These are phyloP conservation scores for Pseudozyma flocculosa DNA, from an alignment of 1,284 basidiomycete species.

Conservation along the genomic window DNA sequence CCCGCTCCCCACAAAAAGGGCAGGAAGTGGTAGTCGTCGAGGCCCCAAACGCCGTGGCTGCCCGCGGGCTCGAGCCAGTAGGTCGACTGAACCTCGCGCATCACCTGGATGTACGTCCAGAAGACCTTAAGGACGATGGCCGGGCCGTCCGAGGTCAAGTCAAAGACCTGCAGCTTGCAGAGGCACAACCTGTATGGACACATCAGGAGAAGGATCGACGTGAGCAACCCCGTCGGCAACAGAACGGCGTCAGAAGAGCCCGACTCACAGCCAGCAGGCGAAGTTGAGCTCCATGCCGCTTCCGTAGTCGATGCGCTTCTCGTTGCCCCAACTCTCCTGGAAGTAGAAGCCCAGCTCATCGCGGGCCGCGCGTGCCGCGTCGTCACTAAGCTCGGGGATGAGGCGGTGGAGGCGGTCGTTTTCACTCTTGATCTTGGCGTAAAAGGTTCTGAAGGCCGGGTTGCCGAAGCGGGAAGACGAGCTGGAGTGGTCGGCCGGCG, in stretches of 20 bases:
- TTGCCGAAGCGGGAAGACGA: constrained; percentile 92
- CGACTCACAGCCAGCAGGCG: constrained; percentile 90
- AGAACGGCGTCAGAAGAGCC: background rate
- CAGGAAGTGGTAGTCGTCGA: constrained; percentile 96
- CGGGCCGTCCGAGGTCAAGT: constrained; percentile 69
- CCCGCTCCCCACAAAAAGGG: constrained; percentile 89
- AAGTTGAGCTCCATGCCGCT: constrained; percentile 99
- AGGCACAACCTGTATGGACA: constrained; percentile 69
- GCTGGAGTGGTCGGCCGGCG: constrained; percentile 80
- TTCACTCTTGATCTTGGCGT: constrained; percentile 76
- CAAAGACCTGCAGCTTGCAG: constrained; percentile 68
- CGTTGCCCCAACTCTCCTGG: constrained; percentile 84
- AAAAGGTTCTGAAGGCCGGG: constrained; percentile 89
- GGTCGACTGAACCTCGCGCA: constrained; percentile 84
- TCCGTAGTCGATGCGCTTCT: constrained; percentile 91
- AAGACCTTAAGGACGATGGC: constrained; percentile 83
- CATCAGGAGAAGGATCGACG: too few relatives aligned
- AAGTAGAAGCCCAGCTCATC: constrained; percentile 70
- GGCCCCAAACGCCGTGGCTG: constrained; percentile 95
- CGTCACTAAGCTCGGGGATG: constrained; percentile 56
- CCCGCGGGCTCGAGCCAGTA: constrained; percentile 99
- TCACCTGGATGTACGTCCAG: constrained; percentile 69
- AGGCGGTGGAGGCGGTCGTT: constrained; percentile 43
- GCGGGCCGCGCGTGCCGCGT: constrained; percentile 19
- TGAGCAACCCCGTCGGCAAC: too few relatives aligned